A percentile compares a stretch with the other conserved stretches of the same genome.
These are phyloP conservation scores for Quillaja saponaria DNA, from an alignment of 306 rosid genomes.

Conservation along the genomic window DNA sequence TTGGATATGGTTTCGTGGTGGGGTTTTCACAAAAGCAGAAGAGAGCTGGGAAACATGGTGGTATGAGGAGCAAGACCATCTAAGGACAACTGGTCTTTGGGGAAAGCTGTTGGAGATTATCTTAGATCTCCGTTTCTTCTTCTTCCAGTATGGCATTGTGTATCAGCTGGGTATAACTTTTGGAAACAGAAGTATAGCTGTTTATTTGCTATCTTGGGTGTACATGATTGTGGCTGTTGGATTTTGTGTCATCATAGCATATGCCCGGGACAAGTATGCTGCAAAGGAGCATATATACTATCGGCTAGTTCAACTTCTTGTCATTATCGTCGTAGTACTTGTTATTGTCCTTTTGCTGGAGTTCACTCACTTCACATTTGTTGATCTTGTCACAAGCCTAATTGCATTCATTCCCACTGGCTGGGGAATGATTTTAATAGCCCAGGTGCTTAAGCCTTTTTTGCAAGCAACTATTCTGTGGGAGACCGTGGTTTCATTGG, in stretches of 20 bases:
- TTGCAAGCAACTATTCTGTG: slow-evolving; percentile 75
- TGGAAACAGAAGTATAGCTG: slow-evolving; percentile 52
- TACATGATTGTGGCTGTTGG: slow-evolving; percentile 67
- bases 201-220: slow-evolving; percentile 89
- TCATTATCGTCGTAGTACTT: slow-evolving; percentile 55
- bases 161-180: slow-evolving; percentile 61
- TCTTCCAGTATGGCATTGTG: slow-evolving; percentile 91
- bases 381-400: slow-evolving; percentile 67
- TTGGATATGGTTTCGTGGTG: slow-evolving; percentile 86
- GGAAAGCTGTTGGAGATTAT: slow-evolving; percentile 92
- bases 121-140: slow-evolving; percentile 92
- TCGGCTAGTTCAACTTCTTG: slow-evolving; percentile 81
- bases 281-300: slow-evolving; percentile 70
- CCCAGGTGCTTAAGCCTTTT: slow-evolving; percentile 89
- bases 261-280: slow-evolving; percentile 75
- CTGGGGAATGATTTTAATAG: slow-evolving; percentile 89
- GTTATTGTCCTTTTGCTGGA: slow-evolving; percentile 57
- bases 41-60: slow-evolving; percentile 97
- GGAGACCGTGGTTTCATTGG: slow-evolving; percentile 84
- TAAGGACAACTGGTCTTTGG: slow-evolving; percentile 91
- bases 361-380: slow-evolving; percentile 48
- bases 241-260: slow-evolving; percentile 60
- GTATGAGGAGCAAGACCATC: slow-evolving; percentile 91
- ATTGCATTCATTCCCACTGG: slow-evolving; percentile 92
- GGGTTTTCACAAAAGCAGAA: slow-evolving; percentile 65